Evolutionary conservation across 768 basidiomycete genomes (phyloP).

Genomic region (Boletus rex-veris): DNA sequence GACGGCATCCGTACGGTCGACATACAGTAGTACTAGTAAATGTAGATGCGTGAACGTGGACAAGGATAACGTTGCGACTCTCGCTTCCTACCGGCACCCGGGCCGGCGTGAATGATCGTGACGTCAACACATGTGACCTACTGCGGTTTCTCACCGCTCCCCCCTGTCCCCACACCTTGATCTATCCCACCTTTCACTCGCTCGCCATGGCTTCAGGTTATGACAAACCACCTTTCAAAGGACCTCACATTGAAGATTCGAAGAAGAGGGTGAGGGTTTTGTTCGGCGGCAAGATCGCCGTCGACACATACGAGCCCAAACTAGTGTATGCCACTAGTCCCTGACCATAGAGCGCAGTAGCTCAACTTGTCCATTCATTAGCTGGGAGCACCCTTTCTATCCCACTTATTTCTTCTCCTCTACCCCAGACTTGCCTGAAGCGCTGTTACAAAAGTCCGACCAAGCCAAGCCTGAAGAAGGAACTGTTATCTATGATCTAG

Average conservation of each 20-base stretch:
- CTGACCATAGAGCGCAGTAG: not conserved
- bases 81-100: too few species aligned
- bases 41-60: too few species aligned
- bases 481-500: constrained; percentile 43
- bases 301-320: constrained; percentile 56
- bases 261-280: constrained; percentile 53
- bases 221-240: constrained; percentile 33
- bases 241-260: constrained; percentile 30
- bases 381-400: constrained; percentile 55
- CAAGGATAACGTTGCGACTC: too few species aligned
- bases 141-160: too few species aligned
- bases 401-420: constrained; percentile 43
- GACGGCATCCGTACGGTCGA: too few species aligned
- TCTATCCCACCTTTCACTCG: too few species aligned
- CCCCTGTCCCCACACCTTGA: too few species aligned
- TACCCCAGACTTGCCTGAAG: constrained; percentile 33
- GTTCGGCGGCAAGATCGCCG: constrained; percentile 47
- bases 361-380: constrained; percentile 17
- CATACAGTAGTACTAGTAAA: too few species aligned
- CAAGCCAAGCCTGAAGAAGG: constrained; percentile 30
- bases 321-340: constrained; percentile 46
- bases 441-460: constrained; percentile 32
- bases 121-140: too few species aligned
- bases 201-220: constrained; percentile 14
- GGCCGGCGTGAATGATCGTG: too few species aligned